Evolutionary conservation across 1,139 yeast genomes (phyloP).

Genomic region (Debaryomyces nepalensis): DNA sequence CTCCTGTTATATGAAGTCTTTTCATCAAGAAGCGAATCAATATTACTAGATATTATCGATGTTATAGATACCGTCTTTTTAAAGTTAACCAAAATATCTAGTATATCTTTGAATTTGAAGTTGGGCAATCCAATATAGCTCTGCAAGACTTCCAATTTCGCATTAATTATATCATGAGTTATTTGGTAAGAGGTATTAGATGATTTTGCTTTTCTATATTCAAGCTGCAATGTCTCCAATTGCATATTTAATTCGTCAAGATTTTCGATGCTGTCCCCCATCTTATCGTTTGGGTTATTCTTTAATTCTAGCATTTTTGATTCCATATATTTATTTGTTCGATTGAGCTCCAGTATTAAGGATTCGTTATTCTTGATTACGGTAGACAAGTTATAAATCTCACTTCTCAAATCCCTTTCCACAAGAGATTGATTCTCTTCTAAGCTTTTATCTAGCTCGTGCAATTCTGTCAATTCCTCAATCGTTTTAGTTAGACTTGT

Average conservation of each 20-base stretch:
- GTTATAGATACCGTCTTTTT: background rate
- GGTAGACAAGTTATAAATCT: slow-evolving; percentile 42
- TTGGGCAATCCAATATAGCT: background rate
- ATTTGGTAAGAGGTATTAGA: slow-evolving; percentile 16
- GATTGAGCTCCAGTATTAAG: slow-evolving; percentile 33
- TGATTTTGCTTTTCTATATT: slow-evolving; percentile 21
- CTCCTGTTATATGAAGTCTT: background rate
- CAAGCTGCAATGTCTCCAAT: slow-evolving; percentile 24
- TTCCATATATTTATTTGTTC: slow-evolving; percentile 36
- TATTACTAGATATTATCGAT: background rate
- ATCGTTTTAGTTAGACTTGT: slow-evolving; percentile 45
- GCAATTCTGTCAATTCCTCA: slow-evolving; percentile 62
- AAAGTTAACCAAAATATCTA: slow-evolving; percentile 1
- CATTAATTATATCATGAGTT: background rate
- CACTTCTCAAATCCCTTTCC: slow-evolving; percentile 55
- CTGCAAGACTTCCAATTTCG: slow-evolving; percentile 3
- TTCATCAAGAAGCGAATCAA: background rate
- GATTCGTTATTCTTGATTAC: slow-evolving; percentile 31
- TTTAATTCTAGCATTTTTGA: slow-evolving; percentile 18
- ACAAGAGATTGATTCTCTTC: slow-evolving; percentile 60
- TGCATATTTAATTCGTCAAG: slow-evolving; percentile 13
- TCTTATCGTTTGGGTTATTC: background rate
- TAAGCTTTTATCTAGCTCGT: slow-evolving; percentile 63
- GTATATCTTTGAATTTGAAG: background rate
- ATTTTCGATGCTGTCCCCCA: background rate